Conservation (phyloP, 2,329 filamentous ascomycete species). For the Fusarium luffae region DNA sequence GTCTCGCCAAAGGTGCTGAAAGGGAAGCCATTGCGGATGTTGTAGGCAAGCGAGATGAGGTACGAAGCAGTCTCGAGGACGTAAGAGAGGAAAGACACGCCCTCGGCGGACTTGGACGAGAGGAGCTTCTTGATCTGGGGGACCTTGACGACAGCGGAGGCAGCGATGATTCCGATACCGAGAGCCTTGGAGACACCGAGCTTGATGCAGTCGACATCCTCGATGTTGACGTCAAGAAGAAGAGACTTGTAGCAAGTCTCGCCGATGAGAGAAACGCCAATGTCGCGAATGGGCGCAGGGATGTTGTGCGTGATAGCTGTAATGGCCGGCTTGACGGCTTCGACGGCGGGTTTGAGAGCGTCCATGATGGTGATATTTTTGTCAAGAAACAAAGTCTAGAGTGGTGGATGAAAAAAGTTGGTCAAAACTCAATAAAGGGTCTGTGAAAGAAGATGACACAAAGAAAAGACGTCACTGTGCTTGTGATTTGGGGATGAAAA, state of each 20-base stretch:
- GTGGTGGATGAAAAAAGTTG: not conserved
- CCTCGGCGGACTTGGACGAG: constrained; percentile 80
- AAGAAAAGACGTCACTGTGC: constrained; percentile 27
- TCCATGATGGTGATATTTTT: constrained; percentile 62
- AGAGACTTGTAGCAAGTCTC: constrained; percentile 86
- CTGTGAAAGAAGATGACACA: constrained; percentile 28
- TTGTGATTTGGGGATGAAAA: constrained; percentile 20
- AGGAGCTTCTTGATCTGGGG: constrained; percentile 96
- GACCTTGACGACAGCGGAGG: constrained; percentile 92
- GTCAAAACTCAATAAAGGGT: constrained; percentile 6
- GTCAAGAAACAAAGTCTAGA: not conserved
- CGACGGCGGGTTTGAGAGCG: constrained; percentile 70
- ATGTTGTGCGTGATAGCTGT: constrained; percentile 78
- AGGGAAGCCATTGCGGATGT: constrained; percentile 88
- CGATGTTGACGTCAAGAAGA: constrained; percentile 84
- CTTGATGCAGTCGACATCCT: constrained; percentile 82
- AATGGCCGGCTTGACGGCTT: constrained; percentile 69
- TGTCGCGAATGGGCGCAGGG: constrained; percentile 77
- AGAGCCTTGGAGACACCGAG: constrained; percentile 92
- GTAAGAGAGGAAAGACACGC: constrained; percentile 90
- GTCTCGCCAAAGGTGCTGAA: constrained; percentile 98
- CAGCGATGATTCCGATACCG: constrained; percentile 91
- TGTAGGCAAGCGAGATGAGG: constrained; percentile 92
- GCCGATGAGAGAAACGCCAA: constrained; percentile 84
- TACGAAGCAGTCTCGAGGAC: constrained; percentile 90